Conservation (phyloP, 2,329 filamentous ascomycete genomes). For the Penicillium sp. region DNA sequence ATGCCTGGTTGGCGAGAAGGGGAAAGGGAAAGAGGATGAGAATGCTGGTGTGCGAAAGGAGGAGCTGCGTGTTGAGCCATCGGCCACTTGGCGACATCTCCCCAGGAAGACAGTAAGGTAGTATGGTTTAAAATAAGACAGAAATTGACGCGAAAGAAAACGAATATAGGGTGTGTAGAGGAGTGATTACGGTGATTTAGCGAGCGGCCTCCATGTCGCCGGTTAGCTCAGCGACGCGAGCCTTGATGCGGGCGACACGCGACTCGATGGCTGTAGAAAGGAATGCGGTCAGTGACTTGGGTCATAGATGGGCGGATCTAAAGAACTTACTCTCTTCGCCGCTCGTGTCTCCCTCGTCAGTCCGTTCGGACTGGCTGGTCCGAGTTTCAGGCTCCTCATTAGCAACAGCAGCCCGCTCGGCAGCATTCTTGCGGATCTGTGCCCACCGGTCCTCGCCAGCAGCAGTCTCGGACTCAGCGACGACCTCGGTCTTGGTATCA, state of each 20-base stretch:
- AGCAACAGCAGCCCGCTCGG: constrained; percentile 67
- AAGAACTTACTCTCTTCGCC: constrained; percentile 81
- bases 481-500: constrained; percentile 8
- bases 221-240: constrained; percentile 89
- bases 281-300: constrained; percentile 23
- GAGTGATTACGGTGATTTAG: constrained; percentile 10
- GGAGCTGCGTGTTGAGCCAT: constrained; percentile 2
- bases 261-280: constrained; percentile 77
- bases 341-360: constrained; percentile 84
- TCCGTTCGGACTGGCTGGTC: constrained; percentile 57
- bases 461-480: constrained; percentile 5
- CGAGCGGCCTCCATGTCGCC: constrained; percentile 66
- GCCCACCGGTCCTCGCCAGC: constrained; percentile 75
- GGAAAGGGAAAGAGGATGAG: constrained; percentile 9
- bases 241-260: constrained; percentile 95
- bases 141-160: constrained; percentile 9
- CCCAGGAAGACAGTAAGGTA: not conserved
- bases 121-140: constrained; percentile 5
- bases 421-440: constrained; percentile 91
- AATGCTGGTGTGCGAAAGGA: constrained; percentile 1
- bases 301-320: constrained; percentile 6
- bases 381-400: constrained; percentile 63
- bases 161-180: constrained; percentile 3
- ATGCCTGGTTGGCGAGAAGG: constrained; percentile 11
- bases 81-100: not conserved